These are phyloP conservation scores for Mycosphaerella sp. DNA, from an alignment of 2,329 filamentous ascomycete species.

Conservation along the genomic window DNA sequence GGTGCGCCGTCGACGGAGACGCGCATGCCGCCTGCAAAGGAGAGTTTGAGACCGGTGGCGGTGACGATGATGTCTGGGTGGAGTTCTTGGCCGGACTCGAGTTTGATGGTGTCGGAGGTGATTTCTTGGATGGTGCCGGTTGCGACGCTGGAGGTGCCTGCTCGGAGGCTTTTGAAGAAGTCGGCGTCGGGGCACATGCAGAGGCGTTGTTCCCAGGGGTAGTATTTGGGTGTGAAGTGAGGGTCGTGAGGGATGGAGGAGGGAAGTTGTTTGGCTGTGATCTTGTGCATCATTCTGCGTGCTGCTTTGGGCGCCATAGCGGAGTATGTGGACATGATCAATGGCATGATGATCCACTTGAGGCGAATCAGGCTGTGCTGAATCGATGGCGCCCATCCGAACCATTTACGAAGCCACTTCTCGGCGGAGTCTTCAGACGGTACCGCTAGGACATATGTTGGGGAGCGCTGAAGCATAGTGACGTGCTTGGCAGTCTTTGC, in stretches of 20 bases:
- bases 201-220: conserved; percentile 64
- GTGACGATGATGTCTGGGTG: conserved; percentile 59
- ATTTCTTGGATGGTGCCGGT: conserved; percentile 52
- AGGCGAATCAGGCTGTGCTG: conserved; percentile 32
- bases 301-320: conserved; percentile 30
- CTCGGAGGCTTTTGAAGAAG: conserved; percentile 50
- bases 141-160: conserved; percentile 49
- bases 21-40: conserved; percentile 46
- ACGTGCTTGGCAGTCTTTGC: conserved; percentile 59
- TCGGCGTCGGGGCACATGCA: conserved; percentile 61
- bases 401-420: conserved; percentile 21
- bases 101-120: conserved; percentile 44
- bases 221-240: conserved; percentile 44
- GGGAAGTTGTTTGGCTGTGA: conserved; percentile 45
- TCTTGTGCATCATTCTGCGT: conserved; percentile 36
- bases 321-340: conserved; percentile 33
- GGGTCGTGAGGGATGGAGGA: conserved; percentile 37
- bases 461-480: conserved; percentile 77
- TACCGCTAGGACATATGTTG: conserved; percentile 49
- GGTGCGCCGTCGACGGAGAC: conserved; percentile 48
- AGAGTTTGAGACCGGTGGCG: conserved; percentile 56
- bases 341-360: conserved; percentile 34
- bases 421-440: conserved; percentile 29
- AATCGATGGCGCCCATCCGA: conserved; percentile 23
- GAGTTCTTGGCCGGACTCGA: conserved; percentile 41